These are phyloP conservation scores for Colletotrichum acutatum DNA, from an alignment of 2,329 filamentous ascomycete species.

Conservation along the genomic window DNA sequence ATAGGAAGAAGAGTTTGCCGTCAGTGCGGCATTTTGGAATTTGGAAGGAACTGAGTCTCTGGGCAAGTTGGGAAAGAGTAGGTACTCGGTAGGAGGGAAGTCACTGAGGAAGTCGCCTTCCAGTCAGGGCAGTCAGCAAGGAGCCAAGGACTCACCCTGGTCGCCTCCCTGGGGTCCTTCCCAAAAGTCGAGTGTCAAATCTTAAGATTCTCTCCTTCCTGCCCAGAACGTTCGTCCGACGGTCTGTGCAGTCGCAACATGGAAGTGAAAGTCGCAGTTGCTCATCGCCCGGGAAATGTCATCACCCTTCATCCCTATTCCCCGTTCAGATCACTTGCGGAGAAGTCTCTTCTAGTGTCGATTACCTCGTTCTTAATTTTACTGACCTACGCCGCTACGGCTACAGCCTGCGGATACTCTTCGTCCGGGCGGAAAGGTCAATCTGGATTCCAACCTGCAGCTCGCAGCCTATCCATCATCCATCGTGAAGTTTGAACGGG, in stretches of 20 bases:
- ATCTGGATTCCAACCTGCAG: neutral
- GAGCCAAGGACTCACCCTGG: neutral
- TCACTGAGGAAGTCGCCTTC: neutral
- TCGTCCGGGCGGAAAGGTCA: neutral
- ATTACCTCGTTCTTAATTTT: neutral
- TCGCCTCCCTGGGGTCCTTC: neutral
- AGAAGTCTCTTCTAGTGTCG: constrained; percentile 23
- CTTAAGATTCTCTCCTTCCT: constrained; percentile 10
- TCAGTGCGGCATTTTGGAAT: constrained; percentile 17
- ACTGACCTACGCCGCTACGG: neutral
- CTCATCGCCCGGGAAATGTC: constrained; percentile 13
- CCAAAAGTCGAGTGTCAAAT: constrained; percentile 11
- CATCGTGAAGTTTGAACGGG: neutral
- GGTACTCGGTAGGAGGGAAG: neutral
- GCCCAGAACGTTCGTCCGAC: constrained; percentile 14
- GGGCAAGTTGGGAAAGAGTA: neutral
- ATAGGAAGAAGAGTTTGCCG: neutral
- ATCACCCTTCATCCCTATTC: constrained; percentile 19
- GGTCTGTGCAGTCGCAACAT: constrained; percentile 14
- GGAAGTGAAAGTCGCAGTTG: neutral
- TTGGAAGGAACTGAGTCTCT: neutral
- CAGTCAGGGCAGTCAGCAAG: neutral
- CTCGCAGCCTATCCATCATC: neutral
- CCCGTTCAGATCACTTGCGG: constrained; percentile 22
- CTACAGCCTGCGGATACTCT: neutral